These are phyloP conservation scores for Anisogramma anomala DNA, from an alignment of 2,329 filamentous ascomycete genomes.

Conservation along the genomic window DNA sequence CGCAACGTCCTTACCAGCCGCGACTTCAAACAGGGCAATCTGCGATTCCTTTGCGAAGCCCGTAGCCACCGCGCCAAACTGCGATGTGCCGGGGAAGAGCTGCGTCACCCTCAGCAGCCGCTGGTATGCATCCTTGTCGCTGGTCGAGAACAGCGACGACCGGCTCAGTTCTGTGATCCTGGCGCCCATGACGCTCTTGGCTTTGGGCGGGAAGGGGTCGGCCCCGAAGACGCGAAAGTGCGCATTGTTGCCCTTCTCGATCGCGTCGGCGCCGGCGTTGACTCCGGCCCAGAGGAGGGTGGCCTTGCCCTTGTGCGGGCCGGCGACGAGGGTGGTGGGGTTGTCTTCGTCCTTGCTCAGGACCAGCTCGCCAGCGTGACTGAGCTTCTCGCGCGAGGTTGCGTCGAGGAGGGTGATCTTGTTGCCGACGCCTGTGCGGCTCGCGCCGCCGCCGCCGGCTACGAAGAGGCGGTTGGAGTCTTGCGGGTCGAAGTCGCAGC, in stretches of 20 bases:
- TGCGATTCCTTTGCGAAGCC: constrained; percentile 66
- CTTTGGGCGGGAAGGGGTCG: constrained; percentile 22
- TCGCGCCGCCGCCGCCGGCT: constrained; percentile 76
- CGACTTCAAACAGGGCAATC: constrained; percentile 66
- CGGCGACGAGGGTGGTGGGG: constrained; percentile 68
- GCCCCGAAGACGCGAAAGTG: constrained; percentile 72
- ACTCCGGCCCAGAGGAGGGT: constrained; percentile 62
- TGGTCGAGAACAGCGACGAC: constrained; percentile 39
- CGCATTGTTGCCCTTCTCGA: constrained; percentile 66
- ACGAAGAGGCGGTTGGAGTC: constrained; percentile 67
- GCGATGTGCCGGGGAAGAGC: constrained; percentile 39
- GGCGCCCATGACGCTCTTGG: constrained; percentile 23
- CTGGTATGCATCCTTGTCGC: constrained; percentile 46
- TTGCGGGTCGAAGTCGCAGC: constrained; percentile 76
- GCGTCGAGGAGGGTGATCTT: constrained; percentile 70
- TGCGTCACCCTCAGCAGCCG: constrained; percentile 44
- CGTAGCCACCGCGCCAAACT: constrained; percentile 68
- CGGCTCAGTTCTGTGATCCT: constrained; percentile 42
- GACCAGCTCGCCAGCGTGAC: constrained; percentile 59
- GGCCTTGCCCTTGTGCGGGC: constrained; percentile 44
- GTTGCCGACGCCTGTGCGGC: constrained; percentile 72
- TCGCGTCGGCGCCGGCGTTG: constrained; percentile 64
- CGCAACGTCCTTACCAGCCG: constrained; percentile 38
- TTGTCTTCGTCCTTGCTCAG: constrained; percentile 80
- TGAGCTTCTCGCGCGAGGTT: constrained; percentile 50